phyloP scores from a whole-genome alignment of 805 yeast species.

The Candida nonsorbophila region DNA sequence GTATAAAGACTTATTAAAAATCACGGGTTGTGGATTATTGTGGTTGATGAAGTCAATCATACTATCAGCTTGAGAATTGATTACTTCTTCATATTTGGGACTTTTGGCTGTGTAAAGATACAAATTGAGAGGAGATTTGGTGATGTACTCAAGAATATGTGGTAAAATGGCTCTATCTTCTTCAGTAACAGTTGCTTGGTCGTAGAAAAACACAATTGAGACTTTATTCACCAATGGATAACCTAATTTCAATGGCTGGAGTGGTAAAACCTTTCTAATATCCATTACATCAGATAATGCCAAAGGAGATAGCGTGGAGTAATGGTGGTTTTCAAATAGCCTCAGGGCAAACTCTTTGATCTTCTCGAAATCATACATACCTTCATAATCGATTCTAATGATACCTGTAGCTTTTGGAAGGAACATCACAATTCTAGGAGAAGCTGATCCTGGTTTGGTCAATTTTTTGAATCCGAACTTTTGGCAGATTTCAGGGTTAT shows the following conservation, averaged over 20 bases:
- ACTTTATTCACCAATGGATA: slow-evolving; percentile 39
- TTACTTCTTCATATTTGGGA: slow-evolving; percentile 28
- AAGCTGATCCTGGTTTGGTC: slow-evolving; percentile 8
- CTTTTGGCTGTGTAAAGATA: slow-evolving; percentile 51
- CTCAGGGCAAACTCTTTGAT: slow-evolving; percentile 44
- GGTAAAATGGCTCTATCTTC: slow-evolving; percentile 65
- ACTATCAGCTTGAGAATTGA: slow-evolving; percentile 36
- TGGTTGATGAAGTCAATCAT: slow-evolving; percentile 41
- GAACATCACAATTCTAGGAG: slow-evolving; percentile 45
- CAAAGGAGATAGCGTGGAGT: slow-evolving; percentile 23
- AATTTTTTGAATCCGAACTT: slow-evolving; percentile 42
- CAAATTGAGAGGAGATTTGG: slow-evolving; percentile 48
- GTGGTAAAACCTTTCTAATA: slow-evolving; percentile 21
- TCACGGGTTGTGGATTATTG: slow-evolving; percentile 27
- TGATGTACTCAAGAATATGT: slow-evolving; percentile 54
- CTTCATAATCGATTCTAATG: slow-evolving; percentile 43
- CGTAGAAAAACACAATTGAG: slow-evolving; percentile 51
- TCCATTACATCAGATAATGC: slow-evolving; percentile 27
- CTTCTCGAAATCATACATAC: slow-evolving; percentile 20
- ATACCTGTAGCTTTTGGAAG: slow-evolving; percentile 47
- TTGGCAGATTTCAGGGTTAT: slow-evolving; percentile 46
- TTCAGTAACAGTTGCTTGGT: slow-evolving; percentile 41
- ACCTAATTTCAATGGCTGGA: slow-evolving; percentile 23
- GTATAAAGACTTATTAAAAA: slow-evolving; percentile 42
- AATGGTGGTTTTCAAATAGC: slow-evolving; percentile 41